These are phyloP conservation scores for Heterobasidion annosum DNA, from an alignment of 1,284 basidiomycete genomes.

Conservation along the genomic window DNA sequence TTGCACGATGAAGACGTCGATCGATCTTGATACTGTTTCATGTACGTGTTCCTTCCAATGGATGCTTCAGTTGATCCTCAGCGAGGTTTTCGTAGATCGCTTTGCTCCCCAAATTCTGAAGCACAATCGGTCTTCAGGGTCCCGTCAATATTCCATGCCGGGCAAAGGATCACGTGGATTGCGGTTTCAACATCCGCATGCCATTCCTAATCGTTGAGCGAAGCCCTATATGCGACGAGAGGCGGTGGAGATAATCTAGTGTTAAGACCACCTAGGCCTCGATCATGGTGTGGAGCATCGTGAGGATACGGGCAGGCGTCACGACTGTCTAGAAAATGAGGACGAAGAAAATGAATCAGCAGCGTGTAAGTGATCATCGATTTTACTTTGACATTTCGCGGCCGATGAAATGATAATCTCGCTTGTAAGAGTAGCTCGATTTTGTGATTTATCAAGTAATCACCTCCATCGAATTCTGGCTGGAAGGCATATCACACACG, in stretches of 20 bases:
- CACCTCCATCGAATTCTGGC: constrained; percentile 98
- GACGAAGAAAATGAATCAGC: constrained; percentile 77
- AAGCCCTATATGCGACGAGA: constrained; percentile 95
- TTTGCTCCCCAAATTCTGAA: constrained; percentile 93
- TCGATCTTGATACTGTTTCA: constrained; percentile 94
- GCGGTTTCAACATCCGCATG: constrained; percentile 78
- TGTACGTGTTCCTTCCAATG: constrained; percentile 38
- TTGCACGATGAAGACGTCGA: constrained; percentile 99
- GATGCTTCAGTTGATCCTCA: constrained; percentile 4
- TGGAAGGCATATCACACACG: constrained; percentile 98
- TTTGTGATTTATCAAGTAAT: constrained; percentile 97
- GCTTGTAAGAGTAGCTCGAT: constrained; percentile 65
- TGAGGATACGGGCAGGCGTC: constrained; percentile 29
- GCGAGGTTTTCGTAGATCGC: constrained; percentile 63
- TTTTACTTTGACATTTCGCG: constrained; percentile 5
- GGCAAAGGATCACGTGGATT: constrained; percentile 88
- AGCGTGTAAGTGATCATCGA: constrained; percentile 39
- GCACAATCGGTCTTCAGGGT: constrained; percentile 86
- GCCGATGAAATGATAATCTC: constrained; percentile 1
- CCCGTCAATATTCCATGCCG: constrained; percentile 81
- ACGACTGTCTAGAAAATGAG: constrained; percentile 68
- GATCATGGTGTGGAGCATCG: constrained; percentile 21
- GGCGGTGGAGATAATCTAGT: constrained; percentile 82
- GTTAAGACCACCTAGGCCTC: constrained; percentile 77
- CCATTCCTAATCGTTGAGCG: constrained; percentile 85